Evolutionary conservation across 83 land plant species (phyloP).

Genomic region (Picea mariana): DNA sequence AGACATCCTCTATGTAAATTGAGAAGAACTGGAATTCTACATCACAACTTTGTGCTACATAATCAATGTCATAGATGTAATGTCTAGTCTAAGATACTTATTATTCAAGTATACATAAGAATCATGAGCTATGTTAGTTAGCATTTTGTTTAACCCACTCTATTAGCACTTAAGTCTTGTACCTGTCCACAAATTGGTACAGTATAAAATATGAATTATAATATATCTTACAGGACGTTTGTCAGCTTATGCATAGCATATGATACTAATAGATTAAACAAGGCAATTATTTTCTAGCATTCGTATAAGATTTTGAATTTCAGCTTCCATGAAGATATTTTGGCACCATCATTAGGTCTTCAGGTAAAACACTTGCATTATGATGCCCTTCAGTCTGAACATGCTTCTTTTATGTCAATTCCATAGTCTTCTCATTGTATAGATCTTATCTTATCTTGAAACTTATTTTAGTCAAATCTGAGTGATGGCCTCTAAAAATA

Average conservation of each 20-base stretch:
- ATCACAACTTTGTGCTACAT: background rate
- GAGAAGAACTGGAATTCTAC: background rate
- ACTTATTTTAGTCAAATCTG: no score
- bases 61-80: background rate
- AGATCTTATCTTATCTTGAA: no score
- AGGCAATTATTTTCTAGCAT: background rate
- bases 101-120: background rate
- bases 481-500: no score
- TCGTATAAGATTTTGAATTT: background rate
- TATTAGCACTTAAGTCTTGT: background rate
- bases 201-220: background rate
- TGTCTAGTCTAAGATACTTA: background rate
- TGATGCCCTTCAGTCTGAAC: no score
- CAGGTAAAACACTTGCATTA: background rate
- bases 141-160: background rate
- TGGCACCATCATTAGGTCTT: background rate
- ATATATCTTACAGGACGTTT: background rate
- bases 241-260: background rate
- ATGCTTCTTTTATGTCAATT: no score
- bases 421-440: no score
- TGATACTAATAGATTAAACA: background rate
- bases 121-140: background rate
- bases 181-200: background rate
- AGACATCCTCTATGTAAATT: background rate
- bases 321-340: background rate